A percentile compares a stretch with the other conserved stretches of the same genome.
These are phyloP conservation scores for Neurospora crassa DNA, from an alignment of 2,329 filamentous ascomycete genomes.

Conservation along the genomic window DNA sequence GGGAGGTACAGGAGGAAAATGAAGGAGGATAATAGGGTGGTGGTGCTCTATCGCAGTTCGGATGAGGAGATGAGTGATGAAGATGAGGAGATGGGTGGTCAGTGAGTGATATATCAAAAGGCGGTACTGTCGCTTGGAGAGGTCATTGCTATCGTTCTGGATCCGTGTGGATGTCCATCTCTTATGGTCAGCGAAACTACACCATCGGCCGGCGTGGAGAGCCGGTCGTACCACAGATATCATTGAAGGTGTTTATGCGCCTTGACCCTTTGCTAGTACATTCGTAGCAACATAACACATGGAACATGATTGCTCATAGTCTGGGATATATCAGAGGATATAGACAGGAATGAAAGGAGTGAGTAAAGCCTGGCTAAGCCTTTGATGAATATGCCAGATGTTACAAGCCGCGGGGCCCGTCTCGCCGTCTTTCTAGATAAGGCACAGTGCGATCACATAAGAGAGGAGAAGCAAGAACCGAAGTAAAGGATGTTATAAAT, in stretches of 20 bases:
- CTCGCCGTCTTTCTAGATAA: slow-evolving; percentile 9
- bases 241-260: background rate
- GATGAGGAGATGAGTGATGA: slow-evolving; percentile 1
- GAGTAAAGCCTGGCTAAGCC: background rate
- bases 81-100: slow-evolving; percentile 2
- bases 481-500: background rate
- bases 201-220: background rate
- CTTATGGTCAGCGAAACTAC: background rate
- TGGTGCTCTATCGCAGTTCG: slow-evolving; percentile 10
- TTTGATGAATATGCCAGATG: background rate
- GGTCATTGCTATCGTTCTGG: background rate
- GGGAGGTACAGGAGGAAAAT: slow-evolving; percentile 39
- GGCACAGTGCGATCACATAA: slow-evolving; percentile 1
- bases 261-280: background rate
- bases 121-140: background rate
- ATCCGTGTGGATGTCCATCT: background rate
- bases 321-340: background rate
- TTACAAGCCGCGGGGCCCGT: slow-evolving; percentile 22
- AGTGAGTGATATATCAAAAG: background rate
- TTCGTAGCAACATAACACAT: background rate
- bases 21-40: slow-evolving; percentile 38
- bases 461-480: background rate
- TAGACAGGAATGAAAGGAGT: background rate
- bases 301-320: background rate
- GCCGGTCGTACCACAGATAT: background rate